Evolutionary conservation across 2,329 filamentous ascomycete genomes (phyloP), one percentile per base, ranked within the genome.

Genomic region (Epichloe hybrida): DNA sequence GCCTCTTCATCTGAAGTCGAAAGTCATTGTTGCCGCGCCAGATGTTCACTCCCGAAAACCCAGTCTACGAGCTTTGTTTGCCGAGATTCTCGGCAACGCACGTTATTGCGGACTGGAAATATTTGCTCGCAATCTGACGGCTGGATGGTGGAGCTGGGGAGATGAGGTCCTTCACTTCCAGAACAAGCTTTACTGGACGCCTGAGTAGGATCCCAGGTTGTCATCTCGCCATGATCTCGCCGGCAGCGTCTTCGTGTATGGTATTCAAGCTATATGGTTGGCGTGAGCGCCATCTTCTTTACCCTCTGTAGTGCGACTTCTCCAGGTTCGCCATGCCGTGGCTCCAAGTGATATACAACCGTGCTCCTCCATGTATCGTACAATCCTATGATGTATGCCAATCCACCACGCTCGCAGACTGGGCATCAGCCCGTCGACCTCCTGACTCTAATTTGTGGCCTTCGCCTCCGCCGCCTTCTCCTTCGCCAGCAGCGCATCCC

Each of bases 31-130:
- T 8, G 80, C 77, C 1, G 84, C 87, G 21, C 84, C 86, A 1
- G 86, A 91, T 61, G 57, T 87, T 4, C 87, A 93, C 64, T 90
- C 86, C 0, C 71, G 86, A 46, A 93, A 93, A 62, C 87, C 87
- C 3, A 86, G 81, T 59, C 61, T 91, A 50, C 80, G 81, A 53
- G 59, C 64, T 2, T 57, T 87, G 21, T 76, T 88, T 46, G 72
- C 76, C 50, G 66, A 72, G 4, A 58, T 81, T n/a, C 59, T 86
- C 31, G 69, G 70, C 0, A 56, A 60, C 3, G 55, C 59, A 3
- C 64, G 69, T 2, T 83, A 80, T 57, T 60, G 62, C 15, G 84
- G 76, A 2, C 68, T 90, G n/a, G 87, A 93, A 65, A 71, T 90
- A 2, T 93, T 91, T 67, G 84, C 86, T 1, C 74, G 87, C 51